Percentiles rank a stretch among this genome's conserved stretches.
phyloP scores from a whole-genome alignment of 441 rosid genomes.

The Erysimum cheiri region DNA sequence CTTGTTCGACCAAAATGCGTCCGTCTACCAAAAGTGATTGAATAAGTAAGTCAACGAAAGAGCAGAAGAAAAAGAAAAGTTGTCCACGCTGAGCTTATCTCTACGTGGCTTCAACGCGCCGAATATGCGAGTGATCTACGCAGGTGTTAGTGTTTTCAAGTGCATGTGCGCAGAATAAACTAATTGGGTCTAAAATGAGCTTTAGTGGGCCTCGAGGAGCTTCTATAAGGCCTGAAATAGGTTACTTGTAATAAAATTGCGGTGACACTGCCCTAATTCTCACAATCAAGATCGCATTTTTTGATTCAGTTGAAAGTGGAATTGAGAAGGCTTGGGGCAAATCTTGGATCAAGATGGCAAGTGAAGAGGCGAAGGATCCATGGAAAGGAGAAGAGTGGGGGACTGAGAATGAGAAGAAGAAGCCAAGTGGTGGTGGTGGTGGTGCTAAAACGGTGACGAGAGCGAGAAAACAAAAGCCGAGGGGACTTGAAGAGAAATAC shows the following conservation, averaged over 20 bases:
- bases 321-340: not conserved
- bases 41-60: too few relatives aligned
- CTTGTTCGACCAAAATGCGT: not conserved
- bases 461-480: constrained; percentile 77
- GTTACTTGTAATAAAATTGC: not conserved
- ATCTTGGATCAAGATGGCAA: constrained; percentile 51
- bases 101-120: constrained; percentile 5
- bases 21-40: not conserved
- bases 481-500: constrained; percentile 77
- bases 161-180: not conserved
- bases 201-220: not conserved
- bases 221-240: not conserved
- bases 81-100: too few relatives aligned
- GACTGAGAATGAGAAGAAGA: constrained; percentile 66
- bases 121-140: not conserved
- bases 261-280: not conserved
- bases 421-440: constrained; percentile 48
- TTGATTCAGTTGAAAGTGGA: not conserved
- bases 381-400: constrained; percentile 88
- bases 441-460: constrained; percentile 54
- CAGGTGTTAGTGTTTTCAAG: not conserved
- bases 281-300: constrained; percentile 2
- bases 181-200: constrained; percentile 5
- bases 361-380: constrained; percentile 73
- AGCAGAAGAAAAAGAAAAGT: too few relatives aligned